Percentiles rank a stretch among this genome's conserved stretches.
Evolutionary conservation across 1,139 yeast species (phyloP).

Genomic region (Suhomyces chickasaworum): DNA sequence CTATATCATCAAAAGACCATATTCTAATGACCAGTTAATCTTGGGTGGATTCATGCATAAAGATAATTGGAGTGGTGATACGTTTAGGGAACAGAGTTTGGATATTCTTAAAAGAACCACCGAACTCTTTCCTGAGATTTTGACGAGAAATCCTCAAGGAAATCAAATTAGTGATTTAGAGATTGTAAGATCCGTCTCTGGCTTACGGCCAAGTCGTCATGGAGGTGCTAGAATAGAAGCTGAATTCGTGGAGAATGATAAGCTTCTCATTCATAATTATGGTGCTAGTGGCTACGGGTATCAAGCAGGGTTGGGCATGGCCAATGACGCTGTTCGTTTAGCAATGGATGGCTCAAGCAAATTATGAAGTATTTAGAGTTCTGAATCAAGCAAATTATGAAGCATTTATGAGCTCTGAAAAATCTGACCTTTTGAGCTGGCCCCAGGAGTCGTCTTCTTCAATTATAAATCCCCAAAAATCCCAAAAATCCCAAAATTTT

Average conservation of each 20-base stretch:
- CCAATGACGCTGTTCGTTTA: conserved; percentile 23
- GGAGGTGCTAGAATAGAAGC: conserved; percentile 69
- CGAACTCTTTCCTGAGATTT: conserved; percentile 53
- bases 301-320: conserved; percentile 73
- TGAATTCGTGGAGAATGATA: conserved; percentile 38
- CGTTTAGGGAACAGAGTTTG: conserved; percentile 53
- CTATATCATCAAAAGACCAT: conserved; percentile 70
- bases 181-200: conserved; percentile 62
- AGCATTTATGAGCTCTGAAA: background rate
- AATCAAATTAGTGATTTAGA: conserved; percentile 34
- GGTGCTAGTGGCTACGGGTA: conserved; percentile 82
- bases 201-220: conserved; percentile 67
- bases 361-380: background rate
- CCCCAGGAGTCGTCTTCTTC: background rate
- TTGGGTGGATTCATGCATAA: conserved; percentile 70
- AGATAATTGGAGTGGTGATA: conserved; percentile 58
- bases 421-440: background rate
- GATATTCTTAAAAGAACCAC: conserved; percentile 62
- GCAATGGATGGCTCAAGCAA: conserved; percentile 6
- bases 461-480: background rate
- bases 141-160: conserved; percentile 34
- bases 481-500: background rate
- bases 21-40: conserved; percentile 59
- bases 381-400: background rate
- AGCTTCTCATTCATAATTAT: conserved; percentile 58